Evolutionary conservation across 177 flowering plant species (phyloP), one percentile per base, ranked within the genome.

Genomic region (Vitis hybrid): DNA sequence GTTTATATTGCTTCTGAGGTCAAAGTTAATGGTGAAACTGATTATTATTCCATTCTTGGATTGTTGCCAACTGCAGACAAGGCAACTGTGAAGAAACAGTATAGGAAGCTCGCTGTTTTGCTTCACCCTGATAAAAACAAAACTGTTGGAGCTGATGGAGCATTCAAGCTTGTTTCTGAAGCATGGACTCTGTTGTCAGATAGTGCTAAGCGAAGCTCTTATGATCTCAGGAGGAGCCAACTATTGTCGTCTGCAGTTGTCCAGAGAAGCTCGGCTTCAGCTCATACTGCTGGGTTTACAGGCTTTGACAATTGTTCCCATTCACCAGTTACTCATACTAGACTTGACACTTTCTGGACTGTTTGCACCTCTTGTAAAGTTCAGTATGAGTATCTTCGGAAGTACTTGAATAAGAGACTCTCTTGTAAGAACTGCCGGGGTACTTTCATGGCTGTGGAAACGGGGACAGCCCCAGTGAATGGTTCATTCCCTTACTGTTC

Each of bases 91-190:
- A 86, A 80, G 77, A 91, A 80, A 70, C 97, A 88, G 73, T 89
- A 84, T 65, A 82, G 68, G 76, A 89, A 85, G 81, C 66, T 90
- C 85, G 93, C 91, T 29, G 86, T 90, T 68, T 71, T 91, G 68
- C 90, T 91, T 50, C 94, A 91, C 72, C 93, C 93, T 55, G 91
- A 91, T 66, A 90, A 89, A 81, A 91, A 91, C 80, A 86, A 84
- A 74, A 72, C 80, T 53, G 84, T 83, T 12, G 91, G 91, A 67
- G 91, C 94, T 56, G 97, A 90, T 72, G 94, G 90, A 14, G 97
- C 93, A 31, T 90, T 91, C 75, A 87, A 84, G 62, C 88, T 90
- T 60, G 82, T 91, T 29, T 88, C 93, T 22, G 93, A 91, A 65
- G 97, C 94, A 2, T 88, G 91, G 94, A 80, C 81, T 11, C 45